Base-by-base conservation (phyloP, 2,329 filamentous ascomycete species). In the Fusarium sterilihyphosum region DNA sequence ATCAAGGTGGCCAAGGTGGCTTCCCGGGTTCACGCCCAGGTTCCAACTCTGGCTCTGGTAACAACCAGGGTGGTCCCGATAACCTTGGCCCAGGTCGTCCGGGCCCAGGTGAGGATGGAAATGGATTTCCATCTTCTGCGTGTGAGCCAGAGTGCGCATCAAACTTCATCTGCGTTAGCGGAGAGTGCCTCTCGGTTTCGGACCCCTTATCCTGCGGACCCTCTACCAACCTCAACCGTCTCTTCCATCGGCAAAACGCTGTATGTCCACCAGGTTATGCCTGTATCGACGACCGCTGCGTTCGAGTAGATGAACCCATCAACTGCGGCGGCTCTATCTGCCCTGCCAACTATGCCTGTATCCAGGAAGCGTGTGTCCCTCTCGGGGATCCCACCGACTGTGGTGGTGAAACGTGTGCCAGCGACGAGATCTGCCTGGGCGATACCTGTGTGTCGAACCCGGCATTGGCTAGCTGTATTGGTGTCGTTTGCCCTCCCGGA, bases 261-360 rank as follows among this genome's bases (percentile, higher is more conserved):
- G 49, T 49, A 13, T 77, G 75, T 14, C 43, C 52, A 12, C 13
- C 50, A 40, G 66, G 66, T 1, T 62, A 65, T 35, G 67, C 62
- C 6, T 77, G 74, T 20, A 60, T 77, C 16, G 43, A 72, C 6
- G 65, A 67, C 16, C 40, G 47, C 1, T 77, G 74, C 18, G 63
- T 68, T 6, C 43, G 29, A 4, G 43, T 73, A n/a, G 46, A 63
- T 6, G 61, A 47, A 14, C 54, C 72, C 2, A n/a, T 11, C 4
- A 59, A 24, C 29, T 77, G 75, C 8, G 66, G 58, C 1, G 50
- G 44, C 4, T 18, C 61, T 14, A 38, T 52, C 4, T 77, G 75
- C 20, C 67, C 65, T 3, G 11, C 22, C 11, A 63, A 66, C 22
- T 46, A 69, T 13, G 71, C 66, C 17, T 77, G 75, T 7, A 46